These are phyloP conservation scores for Tylopilus rubrobrunneus DNA, from an alignment of 768 basidiomycete genomes.

Conservation along the genomic window DNA sequence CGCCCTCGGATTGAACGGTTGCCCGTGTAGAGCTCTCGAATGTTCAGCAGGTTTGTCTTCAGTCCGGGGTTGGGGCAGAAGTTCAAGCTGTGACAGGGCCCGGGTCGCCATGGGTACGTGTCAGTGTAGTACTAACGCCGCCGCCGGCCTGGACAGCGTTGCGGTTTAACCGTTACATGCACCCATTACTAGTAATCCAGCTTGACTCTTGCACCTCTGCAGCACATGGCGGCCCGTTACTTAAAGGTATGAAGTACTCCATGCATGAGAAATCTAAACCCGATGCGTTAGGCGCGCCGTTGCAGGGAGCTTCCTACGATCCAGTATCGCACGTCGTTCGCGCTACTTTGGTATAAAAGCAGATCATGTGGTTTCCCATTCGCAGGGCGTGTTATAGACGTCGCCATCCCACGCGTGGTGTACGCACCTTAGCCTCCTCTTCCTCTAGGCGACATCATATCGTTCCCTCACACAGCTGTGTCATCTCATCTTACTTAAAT, in stretches of 20 bases:
- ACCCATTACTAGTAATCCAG: too few species aligned
- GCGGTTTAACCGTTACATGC: too few species aligned
- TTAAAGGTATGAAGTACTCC: not conserved
- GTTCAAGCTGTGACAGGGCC: too few species aligned
- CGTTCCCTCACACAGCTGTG: conserved; percentile 8
- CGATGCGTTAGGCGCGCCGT: not conserved
- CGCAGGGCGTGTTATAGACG: conserved; percentile 11
- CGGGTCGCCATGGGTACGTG: too few species aligned
- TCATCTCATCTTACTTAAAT: not conserved
- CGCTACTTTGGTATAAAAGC: conserved; percentile 8
- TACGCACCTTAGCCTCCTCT: conserved; percentile 1
- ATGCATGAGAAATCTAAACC: conserved; percentile 10
- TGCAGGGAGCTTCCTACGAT: conserved; percentile 1
- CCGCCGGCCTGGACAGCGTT: too few species aligned
- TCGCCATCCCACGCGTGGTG: conserved; percentile 25
- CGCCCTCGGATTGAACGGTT: too few species aligned
- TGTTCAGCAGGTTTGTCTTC: too few species aligned
- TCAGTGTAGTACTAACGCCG: too few species aligned
- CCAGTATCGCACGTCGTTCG: not conserved
- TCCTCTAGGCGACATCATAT: not conserved
- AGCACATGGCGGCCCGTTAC: too few species aligned
- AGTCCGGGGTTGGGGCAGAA: too few species aligned
- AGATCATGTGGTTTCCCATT: conserved; percentile 8
- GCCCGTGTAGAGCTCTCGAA: too few species aligned
- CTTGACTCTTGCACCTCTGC: not conserved